These are phyloP conservation scores for Linaria vulgaris DNA, from an alignment of 257 asterid genomes.

Conservation along the genomic window DNA sequence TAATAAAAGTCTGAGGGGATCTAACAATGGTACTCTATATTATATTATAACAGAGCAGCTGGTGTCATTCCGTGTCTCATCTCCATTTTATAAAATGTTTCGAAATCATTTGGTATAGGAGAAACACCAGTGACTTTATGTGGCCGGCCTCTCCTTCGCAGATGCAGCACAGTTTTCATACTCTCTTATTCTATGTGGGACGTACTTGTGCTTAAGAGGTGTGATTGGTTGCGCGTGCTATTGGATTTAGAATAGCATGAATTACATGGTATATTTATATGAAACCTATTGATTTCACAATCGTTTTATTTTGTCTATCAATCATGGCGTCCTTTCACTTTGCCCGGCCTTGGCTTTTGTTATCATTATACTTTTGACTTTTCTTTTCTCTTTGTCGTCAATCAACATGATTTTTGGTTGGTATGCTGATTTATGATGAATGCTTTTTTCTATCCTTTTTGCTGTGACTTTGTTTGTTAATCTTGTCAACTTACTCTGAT, in stretches of 20 bases:
- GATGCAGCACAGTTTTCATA: too few species aligned
- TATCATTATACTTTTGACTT: conserved; percentile 13
- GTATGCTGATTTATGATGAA: conserved; percentile 7
- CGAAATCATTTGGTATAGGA: conserved; percentile 1
- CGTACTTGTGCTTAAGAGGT: background rate
- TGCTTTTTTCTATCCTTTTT: background rate
- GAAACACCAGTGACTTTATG: background rate
- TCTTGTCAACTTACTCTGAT: conserved; percentile 2
- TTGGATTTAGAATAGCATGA: conserved; percentile 14
- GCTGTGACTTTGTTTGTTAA: conserved; percentile 7
- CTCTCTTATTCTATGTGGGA: background rate
- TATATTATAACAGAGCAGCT: background rate
- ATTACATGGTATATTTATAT: conserved; percentile 13
- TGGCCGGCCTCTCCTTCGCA: background rate
- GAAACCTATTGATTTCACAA: background rate
- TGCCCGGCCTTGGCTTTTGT: background rate
- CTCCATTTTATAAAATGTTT: conserved; percentile 11
- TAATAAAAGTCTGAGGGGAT: conserved; percentile 15
- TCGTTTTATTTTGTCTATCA: background rate
- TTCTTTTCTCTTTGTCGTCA: background rate
- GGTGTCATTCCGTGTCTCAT: background rate
- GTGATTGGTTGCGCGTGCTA: background rate
- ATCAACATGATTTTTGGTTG: background rate
- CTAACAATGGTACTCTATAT: conserved; percentile 4
- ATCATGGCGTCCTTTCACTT: background rate